These are phyloP conservation scores for Ascochyta clinopodiicola DNA, from an alignment of 2,329 filamentous ascomycete genomes.

Conservation along the genomic window DNA sequence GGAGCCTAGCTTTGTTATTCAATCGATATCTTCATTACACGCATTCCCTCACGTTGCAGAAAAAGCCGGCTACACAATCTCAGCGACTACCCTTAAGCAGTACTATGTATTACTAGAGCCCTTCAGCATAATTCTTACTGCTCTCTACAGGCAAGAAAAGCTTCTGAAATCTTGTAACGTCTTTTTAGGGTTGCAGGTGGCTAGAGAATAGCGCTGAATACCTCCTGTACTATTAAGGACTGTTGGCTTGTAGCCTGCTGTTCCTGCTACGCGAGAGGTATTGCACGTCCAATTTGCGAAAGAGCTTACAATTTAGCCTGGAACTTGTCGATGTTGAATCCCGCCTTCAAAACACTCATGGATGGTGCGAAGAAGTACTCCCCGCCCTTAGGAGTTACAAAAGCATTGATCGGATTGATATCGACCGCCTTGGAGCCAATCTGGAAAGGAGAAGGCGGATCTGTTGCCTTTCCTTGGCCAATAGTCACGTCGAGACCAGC, in stretches of 20 bases:
- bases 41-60: not conserved
- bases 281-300: not conserved
- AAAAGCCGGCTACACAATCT: too few relatives aligned
- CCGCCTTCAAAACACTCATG: conserved; percentile 8
- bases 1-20: not conserved
- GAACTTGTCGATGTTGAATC: conserved; percentile 8
- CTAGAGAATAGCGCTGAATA: too few relatives aligned
- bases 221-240: too few relatives aligned
- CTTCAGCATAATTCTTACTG: too few relatives aligned
- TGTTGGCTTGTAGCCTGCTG: too few relatives aligned
- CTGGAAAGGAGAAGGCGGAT: conserved; percentile 2
- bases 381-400: conserved; percentile 12
- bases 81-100: too few relatives aligned
- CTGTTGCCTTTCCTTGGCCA: conserved; percentile 4
- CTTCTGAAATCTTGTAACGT: too few relatives aligned
- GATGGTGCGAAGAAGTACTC: conserved; percentile 17
- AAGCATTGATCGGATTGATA: conserved; percentile 14
- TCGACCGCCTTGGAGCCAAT: conserved; percentile 10
- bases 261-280: too few relatives aligned
- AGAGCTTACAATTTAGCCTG: not conserved
- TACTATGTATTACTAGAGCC: too few relatives aligned
- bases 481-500: conserved; percentile 15
- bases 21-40: not conserved
- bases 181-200: too few relatives aligned
- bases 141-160: too few relatives aligned